Conservation (phyloP, 2,329 filamentous ascomycete genomes). For the Teratosphaeria nubilosa region DNA sequence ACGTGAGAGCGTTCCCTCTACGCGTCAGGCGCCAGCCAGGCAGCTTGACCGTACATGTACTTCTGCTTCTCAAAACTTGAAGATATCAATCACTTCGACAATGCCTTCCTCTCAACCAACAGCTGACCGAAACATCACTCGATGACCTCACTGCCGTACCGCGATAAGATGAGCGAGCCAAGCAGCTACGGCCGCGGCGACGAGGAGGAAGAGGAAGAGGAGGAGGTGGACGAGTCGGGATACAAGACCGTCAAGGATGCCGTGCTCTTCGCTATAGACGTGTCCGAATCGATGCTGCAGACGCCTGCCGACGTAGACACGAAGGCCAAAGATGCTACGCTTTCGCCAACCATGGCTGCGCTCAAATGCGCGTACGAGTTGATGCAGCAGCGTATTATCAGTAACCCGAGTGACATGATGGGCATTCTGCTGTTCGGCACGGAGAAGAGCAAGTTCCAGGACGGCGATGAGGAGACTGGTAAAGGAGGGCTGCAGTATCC, state of each 20-base stretch:
- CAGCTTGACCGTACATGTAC: background rate
- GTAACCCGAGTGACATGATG: slow-evolving; percentile 94
- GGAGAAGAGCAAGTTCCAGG: slow-evolving; percentile 67
- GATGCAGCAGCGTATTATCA: slow-evolving; percentile 98
- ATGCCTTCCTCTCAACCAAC: background rate
- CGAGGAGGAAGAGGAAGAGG: slow-evolving; percentile 47
- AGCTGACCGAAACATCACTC: background rate
- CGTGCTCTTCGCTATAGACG: slow-evolving; percentile 89
- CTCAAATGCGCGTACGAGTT: slow-evolving; percentile 89
- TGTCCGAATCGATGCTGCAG: slow-evolving; percentile 77
- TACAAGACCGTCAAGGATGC: slow-evolving; percentile 94
- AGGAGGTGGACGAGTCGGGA: slow-evolving; percentile 57
- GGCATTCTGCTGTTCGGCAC: slow-evolving; percentile 89
- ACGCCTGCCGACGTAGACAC: slow-evolving; percentile 52
- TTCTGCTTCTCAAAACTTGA: background rate
- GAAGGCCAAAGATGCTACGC: slow-evolving; percentile 66
- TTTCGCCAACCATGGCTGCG: slow-evolving; percentile 67
- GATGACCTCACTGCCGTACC: background rate
- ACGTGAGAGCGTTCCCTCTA: background rate
- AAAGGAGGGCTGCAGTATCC: slow-evolving; percentile 58
- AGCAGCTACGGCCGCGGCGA: background rate
- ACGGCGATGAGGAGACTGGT: slow-evolving; percentile 49
- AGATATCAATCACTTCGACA: background rate
- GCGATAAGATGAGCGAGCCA: background rate
- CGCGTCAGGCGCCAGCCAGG: background rate